These are phyloP conservation scores for Coemansia sp. DNA, from an alignment of 192 early-diverging fungal species.

Conservation along the genomic window DNA sequence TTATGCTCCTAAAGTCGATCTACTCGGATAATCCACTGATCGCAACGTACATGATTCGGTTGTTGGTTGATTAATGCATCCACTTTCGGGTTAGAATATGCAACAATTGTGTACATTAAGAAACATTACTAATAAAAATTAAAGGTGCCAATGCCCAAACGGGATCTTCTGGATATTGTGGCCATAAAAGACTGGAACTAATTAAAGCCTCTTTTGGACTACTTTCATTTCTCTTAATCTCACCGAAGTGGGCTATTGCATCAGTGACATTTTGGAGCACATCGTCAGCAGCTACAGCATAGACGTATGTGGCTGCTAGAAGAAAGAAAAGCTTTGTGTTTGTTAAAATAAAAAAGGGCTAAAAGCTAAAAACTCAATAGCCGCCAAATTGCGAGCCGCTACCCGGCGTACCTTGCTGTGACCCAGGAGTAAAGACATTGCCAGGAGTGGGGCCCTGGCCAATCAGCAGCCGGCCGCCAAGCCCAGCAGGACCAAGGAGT, in stretches of 20 bases:
- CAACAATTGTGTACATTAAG: neutral
- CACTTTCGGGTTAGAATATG: neutral
- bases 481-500: constrained; percentile 62
- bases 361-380: constrained; percentile 10
- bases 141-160: neutral
- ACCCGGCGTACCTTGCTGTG: constrained; percentile 21
- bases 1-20: neutral
- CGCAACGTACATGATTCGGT: neutral
- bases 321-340: neutral
- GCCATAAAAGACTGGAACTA: neutral
- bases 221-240: too few species aligned
- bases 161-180: neutral
- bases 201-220: too few species aligned
- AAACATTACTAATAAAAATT: neutral
- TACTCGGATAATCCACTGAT: neutral
- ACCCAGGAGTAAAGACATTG: constrained; percentile 21
- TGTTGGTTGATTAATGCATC: neutral
- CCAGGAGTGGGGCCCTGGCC: constrained; percentile 34
- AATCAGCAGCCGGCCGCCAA: constrained; percentile 76
- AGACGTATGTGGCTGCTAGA: too few species aligned
- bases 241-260: too few species aligned
- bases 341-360: neutral
- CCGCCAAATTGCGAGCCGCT: constrained; percentile 42
- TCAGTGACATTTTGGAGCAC: too few species aligned
- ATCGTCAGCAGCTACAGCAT: neutral